Evolutionary conservation across 2,329 filamentous ascomycete genomes (phyloP).

Genomic region (Ceratocystiopsis sp.): DNA sequence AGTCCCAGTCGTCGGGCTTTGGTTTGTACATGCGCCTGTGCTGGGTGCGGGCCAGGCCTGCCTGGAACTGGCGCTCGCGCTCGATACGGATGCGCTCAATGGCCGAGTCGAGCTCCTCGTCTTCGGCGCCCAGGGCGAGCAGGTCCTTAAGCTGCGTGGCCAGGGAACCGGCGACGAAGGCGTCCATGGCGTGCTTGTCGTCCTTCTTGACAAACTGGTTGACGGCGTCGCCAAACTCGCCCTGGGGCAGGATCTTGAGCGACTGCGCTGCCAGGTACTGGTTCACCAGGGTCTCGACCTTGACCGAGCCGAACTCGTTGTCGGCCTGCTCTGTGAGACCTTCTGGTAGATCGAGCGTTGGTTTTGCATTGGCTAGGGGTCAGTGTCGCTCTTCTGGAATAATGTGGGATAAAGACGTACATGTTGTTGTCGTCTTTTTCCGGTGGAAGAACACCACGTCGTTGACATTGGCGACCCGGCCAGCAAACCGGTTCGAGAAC

Average conservation of each 20-base stretch:
- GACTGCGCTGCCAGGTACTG: conserved; percentile 80
- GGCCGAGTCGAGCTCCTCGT: conserved; percentile 55
- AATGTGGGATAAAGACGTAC: conserved; percentile 8
- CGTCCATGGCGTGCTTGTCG: conserved; percentile 80
- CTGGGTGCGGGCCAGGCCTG: conserved; percentile 34
- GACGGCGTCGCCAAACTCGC: conserved; percentile 83
- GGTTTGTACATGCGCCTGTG: conserved; percentile 46
- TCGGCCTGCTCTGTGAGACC: conserved; percentile 25
- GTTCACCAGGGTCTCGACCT: conserved; percentile 74
- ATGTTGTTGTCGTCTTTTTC: conserved; percentile 48
- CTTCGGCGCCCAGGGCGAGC: conserved; percentile 47
- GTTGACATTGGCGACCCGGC: conserved; percentile 82
- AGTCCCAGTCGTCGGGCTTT: conserved; percentile 70
- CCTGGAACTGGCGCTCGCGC: conserved; percentile 54
- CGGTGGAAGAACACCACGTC: conserved; percentile 88
- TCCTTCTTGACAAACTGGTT: conserved; percentile 88
- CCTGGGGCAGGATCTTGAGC: conserved; percentile 82
- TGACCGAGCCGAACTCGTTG: conserved; percentile 49
- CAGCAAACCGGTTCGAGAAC: conserved; percentile 82
- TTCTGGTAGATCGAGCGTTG: conserved; percentile 36
- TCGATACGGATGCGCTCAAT: conserved; percentile 58
- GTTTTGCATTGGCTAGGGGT: conserved; percentile 21
- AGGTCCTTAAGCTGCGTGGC: conserved; percentile 54
- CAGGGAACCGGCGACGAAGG: conserved; percentile 58
- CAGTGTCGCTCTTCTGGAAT: no score